Percentiles rank a stretch among this genome's conserved stretches.
Evolutionary conservation across 1,284 basidiomycete genomes (phyloP).

Genomic region (Pseudozyma tsukubaensis): DNA sequence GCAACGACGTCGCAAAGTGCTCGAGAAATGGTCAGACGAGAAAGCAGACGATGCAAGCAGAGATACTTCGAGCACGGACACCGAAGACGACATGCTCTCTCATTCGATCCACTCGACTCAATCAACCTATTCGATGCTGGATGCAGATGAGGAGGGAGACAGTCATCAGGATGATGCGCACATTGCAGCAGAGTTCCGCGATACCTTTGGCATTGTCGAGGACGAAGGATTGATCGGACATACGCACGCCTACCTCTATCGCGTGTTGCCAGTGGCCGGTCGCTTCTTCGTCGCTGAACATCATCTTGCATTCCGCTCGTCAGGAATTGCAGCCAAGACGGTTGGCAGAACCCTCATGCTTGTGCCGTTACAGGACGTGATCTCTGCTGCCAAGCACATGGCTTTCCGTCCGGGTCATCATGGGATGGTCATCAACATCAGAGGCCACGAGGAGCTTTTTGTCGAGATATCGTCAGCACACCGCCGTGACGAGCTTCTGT

Average conservation of each 20-base stretch:
- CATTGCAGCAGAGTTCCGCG: slow-evolving; percentile 37
- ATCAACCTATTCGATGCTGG: slow-evolving; percentile 46
- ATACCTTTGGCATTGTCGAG: slow-evolving; percentile 46
- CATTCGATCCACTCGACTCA: slow-evolving; percentile 32
- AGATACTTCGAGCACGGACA: slow-evolving; percentile 31
- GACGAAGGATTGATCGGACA: slow-evolving; percentile 50
- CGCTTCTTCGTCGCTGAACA: slow-evolving; percentile 55
- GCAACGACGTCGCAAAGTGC: slow-evolving; percentile 30
- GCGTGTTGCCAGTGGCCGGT: slow-evolving; percentile 58
- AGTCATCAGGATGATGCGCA: slow-evolving; percentile 13
- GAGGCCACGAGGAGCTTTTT: slow-evolving; percentile 95
- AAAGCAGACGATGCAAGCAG: slow-evolving; percentile 18
- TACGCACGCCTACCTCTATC: slow-evolving; percentile 52
- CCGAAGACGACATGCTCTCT: slow-evolving; percentile 36
- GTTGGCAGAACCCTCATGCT: slow-evolving; percentile 79
- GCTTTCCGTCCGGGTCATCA: slow-evolving; percentile 88
- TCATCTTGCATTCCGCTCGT: slow-evolving; percentile 63
- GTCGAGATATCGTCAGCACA: slow-evolving; percentile 87
- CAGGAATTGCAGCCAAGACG: slow-evolving; percentile 53
- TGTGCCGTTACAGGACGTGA: slow-evolving; percentile 86
- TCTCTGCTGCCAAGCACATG: slow-evolving; percentile 84
- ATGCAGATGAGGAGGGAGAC: slow-evolving; percentile 23
- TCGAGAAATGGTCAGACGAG: slow-evolving; percentile 44
- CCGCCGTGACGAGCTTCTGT: slow-evolving; percentile 80
- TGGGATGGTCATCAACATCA: slow-evolving; percentile 88